Base-by-base conservation (phyloP, 164 flowering plant genomes). In the Saururus chinensis region DNA sequence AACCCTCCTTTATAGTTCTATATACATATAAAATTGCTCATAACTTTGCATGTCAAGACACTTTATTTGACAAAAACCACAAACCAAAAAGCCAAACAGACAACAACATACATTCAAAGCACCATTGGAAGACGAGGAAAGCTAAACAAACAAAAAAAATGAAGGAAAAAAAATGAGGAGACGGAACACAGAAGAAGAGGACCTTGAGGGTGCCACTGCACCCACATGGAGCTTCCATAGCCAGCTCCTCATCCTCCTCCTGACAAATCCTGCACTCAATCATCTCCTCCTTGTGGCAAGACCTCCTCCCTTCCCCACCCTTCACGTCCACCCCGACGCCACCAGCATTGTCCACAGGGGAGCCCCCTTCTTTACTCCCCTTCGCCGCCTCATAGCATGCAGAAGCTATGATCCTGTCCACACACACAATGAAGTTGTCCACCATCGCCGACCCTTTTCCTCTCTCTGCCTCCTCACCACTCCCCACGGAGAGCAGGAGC, bases 141-240 rank as follows among this genome's bases (percentile, higher is more conserved):
- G n/a, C n/a, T n/a, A n/a, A n/a, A n/a, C n/a, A n/a, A n/a, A n/a
- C n/a, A n/a, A n/a, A n/a, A n/a, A n/a, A n/a, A n/a, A n/a, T n/a
- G n/a, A n/a, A n/a, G n/a, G n/a, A n/a, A n/a, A n/a, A n/a, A n/a
- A n/a, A n/a, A n/a, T n/a, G n/a, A n/a, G n/a, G n/a, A n/a, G n/a
- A n/a, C n/a, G n/a, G n/a, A n/a, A n/a, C n/a, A n/a, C n/a, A n/a
- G n/a, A n/a, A n/a, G n/a, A 45, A 45, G 49, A 45, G 49, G 49
- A 85, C 90, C 87, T 82, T 85, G 62, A 85, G 75, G 63, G 84
- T 81, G 62, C 90, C 90, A 73, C 77, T 85, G 60, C 90, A 85
- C 60, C 80, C 85, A 66, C 90, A 85, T 41, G 90, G 90, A 73
- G 83, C 75, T 64, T 85, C 90, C 81, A 85, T 64, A 19, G 55